Conservation (phyloP, 768 basidiomycete genomes). For the Cystobasidium onofrii region DNA sequence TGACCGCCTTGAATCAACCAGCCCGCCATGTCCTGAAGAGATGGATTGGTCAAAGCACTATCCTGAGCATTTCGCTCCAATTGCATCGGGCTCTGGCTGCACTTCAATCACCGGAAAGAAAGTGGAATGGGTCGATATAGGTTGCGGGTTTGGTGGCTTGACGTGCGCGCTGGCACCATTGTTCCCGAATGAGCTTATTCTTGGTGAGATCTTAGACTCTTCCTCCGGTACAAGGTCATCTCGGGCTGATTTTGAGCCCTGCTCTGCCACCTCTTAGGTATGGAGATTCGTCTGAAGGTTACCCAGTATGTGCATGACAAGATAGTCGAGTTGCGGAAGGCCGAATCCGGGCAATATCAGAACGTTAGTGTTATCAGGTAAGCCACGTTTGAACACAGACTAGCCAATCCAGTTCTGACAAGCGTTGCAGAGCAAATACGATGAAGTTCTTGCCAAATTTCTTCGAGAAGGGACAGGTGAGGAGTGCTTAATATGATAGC, state of each 20-base stretch:
- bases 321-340: slow-evolving; percentile 77
- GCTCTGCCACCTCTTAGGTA: no score
- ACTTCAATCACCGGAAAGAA: slow-evolving; percentile 50
- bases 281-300: slow-evolving; percentile 95
- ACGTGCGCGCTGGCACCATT: slow-evolving; percentile 78
- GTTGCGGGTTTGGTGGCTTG: slow-evolving; percentile 95
- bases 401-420: no score
- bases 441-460: slow-evolving; percentile 99
- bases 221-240: not conserved
- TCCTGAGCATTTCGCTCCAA: slow-evolving; percentile 55
- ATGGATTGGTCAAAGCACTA: slow-evolving; percentile 80
- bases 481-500: slow-evolving; percentile 19
- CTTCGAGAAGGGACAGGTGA: slow-evolving; percentile 71
- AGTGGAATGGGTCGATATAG: slow-evolving; percentile 93
- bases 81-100: not conserved
- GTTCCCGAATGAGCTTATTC: slow-evolving; percentile 84
- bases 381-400: no score
- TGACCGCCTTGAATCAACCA: slow-evolving; percentile 27
- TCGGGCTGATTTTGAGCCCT: not conserved
- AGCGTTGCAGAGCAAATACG: slow-evolving; percentile 62
- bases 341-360: slow-evolving; percentile 37
- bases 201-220: slow-evolving; percentile 55
- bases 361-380: slow-evolving; percentile 43
- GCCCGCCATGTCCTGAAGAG: slow-evolving; percentile 61
- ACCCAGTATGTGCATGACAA: slow-evolving; percentile 92